phyloP scores from a whole-genome alignment of 495 filamentous ascomycete species.

The Neurospora sp. region DNA sequence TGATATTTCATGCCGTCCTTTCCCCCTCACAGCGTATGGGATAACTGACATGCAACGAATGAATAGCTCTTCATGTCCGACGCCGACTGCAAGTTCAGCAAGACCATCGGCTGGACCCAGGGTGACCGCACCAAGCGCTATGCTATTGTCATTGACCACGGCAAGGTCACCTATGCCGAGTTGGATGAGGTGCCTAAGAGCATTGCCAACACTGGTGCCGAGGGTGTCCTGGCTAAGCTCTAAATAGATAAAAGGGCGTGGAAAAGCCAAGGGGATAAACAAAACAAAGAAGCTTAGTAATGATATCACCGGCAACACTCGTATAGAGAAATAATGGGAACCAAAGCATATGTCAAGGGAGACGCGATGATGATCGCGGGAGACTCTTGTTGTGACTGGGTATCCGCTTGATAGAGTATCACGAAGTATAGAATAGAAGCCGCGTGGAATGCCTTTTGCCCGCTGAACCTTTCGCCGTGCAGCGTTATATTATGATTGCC shows the following conservation, averaged over 20 bases:
- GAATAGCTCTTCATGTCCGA: slow-evolving; percentile 79
- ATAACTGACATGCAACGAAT: slow-evolving; percentile 1
- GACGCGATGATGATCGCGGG: not conserved
- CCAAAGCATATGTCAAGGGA: not conserved
- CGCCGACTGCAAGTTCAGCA: slow-evolving; percentile 64
- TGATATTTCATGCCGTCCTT: slow-evolving; percentile 6
- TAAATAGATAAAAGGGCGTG: slow-evolving; percentile 21
- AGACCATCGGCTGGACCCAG: slow-evolving; percentile 71
- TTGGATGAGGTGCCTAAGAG: slow-evolving; percentile 62
- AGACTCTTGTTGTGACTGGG: not conserved
- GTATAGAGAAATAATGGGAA: not conserved
- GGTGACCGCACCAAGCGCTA: slow-evolving; percentile 70
- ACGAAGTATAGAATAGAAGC: not conserved
- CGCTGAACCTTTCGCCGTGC: not conserved
- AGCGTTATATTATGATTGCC: not conserved
- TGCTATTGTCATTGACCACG: slow-evolving; percentile 81
- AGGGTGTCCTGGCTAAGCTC: slow-evolving; percentile 60
- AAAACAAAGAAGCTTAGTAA: not conserved
- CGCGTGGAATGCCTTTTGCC: not conserved
- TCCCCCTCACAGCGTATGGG: not conserved
- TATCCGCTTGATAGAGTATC: not conserved
- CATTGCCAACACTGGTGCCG: slow-evolving; percentile 61
- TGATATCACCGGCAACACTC: not conserved
- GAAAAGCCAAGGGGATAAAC: not conserved
- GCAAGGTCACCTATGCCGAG: slow-evolving; percentile 81